Conservation (phyloP, 768 basidiomycete genomes). For the Leucosporidium creatinivorum region DNA sequence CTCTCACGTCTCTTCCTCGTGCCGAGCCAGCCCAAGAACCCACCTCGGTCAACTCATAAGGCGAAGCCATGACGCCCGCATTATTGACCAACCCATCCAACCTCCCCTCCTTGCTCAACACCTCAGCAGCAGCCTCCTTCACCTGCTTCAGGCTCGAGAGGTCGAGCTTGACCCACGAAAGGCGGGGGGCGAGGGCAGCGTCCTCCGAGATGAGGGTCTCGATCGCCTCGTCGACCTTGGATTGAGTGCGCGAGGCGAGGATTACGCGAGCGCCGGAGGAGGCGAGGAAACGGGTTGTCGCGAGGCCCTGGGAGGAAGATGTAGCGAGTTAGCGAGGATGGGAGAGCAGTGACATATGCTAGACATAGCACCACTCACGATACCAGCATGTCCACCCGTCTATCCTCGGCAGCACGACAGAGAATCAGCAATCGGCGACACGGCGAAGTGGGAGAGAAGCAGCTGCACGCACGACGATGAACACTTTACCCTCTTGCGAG, state of each 20-base stretch:
- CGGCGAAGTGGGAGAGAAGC: no score
- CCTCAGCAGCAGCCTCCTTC: constrained; percentile 50
- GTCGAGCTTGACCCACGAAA: constrained; percentile 52
- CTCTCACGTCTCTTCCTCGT: neutral
- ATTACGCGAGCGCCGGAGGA: constrained; percentile 53
- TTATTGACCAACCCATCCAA: constrained; percentile 53
- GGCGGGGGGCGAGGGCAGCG: constrained; percentile 35
- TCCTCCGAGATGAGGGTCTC: constrained; percentile 46
- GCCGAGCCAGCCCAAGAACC: constrained; percentile 27
- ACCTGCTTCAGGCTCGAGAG: constrained; percentile 49
- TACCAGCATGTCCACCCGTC: constrained; percentile 54
- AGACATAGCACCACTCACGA: neutral
- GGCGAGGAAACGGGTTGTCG: constrained; percentile 52
- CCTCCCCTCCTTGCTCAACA: constrained; percentile 50
- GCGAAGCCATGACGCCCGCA: constrained; percentile 44
- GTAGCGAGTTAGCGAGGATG: neutral
- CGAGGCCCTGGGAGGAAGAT: constrained; percentile 39
- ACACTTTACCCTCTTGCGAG: constrained; percentile 49
- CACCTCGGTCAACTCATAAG: constrained; percentile 37
- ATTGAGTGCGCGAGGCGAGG: constrained; percentile 51
- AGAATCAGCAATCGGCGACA: no score
- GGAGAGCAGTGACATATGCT: neutral
- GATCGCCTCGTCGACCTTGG: constrained; percentile 50
- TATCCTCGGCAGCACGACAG: no score
- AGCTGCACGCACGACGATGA: constrained; percentile 45